Evolutionary conservation across 768 basidiomycete genomes (phyloP).

Genomic region (Boletus tomentosulus): DNA sequence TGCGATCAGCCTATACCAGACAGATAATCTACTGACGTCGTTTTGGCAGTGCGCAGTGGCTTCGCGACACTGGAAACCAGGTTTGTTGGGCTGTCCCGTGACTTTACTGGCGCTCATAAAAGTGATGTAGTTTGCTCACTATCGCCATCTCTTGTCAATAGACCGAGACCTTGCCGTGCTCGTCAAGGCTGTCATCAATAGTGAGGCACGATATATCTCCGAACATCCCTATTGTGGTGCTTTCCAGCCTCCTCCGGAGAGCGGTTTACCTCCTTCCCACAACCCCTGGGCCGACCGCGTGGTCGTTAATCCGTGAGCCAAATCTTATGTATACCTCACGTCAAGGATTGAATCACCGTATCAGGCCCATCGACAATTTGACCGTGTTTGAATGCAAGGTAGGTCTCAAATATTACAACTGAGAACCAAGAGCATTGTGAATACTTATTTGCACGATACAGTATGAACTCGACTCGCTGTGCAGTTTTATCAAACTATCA

Average conservation of each 20-base stretch:
- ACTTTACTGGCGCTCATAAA: neutral
- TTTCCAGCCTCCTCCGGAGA: slow-evolving; percentile 79
- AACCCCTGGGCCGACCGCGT: slow-evolving; percentile 72
- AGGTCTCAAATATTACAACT: neutral
- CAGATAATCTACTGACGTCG: slow-evolving; percentile 3
- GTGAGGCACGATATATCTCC: slow-evolving; percentile 68
- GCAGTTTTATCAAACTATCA: slow-evolving; percentile 76
- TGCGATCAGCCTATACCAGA: slow-evolving; percentile 33
- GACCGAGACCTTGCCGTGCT: slow-evolving; percentile 60
- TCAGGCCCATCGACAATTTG: slow-evolving; percentile 61
- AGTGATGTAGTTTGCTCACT: slow-evolving; percentile 59
- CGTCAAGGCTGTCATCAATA: slow-evolving; percentile 80
- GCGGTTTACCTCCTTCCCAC: slow-evolving; percentile 55
- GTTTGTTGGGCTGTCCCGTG: slow-evolving; percentile 29
- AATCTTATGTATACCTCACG: neutral
- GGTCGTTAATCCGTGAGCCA: slow-evolving; percentile 65
- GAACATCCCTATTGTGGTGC: slow-evolving; percentile 76
- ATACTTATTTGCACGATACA: slow-evolving; percentile 18
- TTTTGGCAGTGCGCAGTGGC: slow-evolving; percentile 66
- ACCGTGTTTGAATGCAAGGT: slow-evolving; percentile 85
- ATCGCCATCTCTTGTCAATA: slow-evolving; percentile 51
- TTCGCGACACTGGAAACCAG: slow-evolving; percentile 79
- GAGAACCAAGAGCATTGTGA: neutral
- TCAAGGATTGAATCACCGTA: neutral
- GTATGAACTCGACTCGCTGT: slow-evolving; percentile 80